Percentiles rank a stretch among this genome's conserved stretches.
phyloP scores from a whole-genome alignment of 176 grass and related monocot genomes.

The Tillandsia fasciculata region DNA sequence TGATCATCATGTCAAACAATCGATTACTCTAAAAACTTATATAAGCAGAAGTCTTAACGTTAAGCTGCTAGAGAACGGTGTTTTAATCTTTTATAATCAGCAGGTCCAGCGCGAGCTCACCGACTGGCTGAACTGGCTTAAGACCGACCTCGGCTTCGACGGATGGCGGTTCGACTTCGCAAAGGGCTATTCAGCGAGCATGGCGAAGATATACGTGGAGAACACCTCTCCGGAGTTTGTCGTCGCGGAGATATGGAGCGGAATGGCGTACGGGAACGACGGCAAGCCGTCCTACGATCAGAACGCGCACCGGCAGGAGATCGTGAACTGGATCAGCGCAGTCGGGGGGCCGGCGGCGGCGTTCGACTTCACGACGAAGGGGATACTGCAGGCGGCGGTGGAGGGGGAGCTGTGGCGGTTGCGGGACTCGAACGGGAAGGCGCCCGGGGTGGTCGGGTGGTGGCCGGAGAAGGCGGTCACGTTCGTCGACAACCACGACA shows the following conservation, averaged over 20 bases:
- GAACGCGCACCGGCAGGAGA: conserved; percentile 52
- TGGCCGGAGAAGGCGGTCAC: conserved; percentile 62
- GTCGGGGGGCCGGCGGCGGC: conserved; percentile 31
- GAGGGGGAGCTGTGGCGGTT: conserved; percentile 51
- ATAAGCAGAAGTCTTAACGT: too few species aligned
- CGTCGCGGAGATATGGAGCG: conserved; percentile 76
- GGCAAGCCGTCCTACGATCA: conserved; percentile 36
- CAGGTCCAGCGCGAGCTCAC: conserved; percentile 54
- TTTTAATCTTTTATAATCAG: too few species aligned
- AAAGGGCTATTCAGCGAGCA: conserved; percentile 49
- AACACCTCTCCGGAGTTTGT: conserved; percentile 38
- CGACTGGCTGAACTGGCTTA: conserved; percentile 81
- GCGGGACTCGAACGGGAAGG: conserved; percentile 39
- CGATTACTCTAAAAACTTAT: too few species aligned
- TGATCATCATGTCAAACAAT: too few species aligned
- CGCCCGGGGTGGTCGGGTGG: conserved; percentile 62
- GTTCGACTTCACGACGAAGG: conserved; percentile 81
- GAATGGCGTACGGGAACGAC: conserved; percentile 21
- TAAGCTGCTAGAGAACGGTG: too few species aligned
- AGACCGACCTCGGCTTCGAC: conserved; percentile 71
- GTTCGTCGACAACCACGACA: conserved; percentile 85
- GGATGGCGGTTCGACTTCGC: conserved; percentile 73
- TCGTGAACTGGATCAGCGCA: conserved; percentile 51
- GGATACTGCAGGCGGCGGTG: conserved; percentile 58
- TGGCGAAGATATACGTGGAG: conserved; percentile 65